Conservation (phyloP, 345 rosid species). For the Dipteronia sinensis region DNA sequence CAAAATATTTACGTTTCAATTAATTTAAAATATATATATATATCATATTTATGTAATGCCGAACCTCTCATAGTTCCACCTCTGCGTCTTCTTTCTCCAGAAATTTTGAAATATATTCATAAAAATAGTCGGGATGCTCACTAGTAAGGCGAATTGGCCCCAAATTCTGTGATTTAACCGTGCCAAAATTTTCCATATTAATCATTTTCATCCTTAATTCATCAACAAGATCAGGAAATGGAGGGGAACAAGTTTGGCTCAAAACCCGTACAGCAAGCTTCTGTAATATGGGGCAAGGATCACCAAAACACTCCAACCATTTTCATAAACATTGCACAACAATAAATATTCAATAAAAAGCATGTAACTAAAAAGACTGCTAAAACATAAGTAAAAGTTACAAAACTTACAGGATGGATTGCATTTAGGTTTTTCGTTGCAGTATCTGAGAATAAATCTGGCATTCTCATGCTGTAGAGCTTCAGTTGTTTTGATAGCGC, state of each 20-base stretch:
- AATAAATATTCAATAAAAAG: too few species aligned
- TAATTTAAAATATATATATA: too few species aligned
- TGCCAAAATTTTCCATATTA: background rate
- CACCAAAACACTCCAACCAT: constrained; percentile 24
- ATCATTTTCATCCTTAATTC: background rate
- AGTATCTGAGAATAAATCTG: constrained; percentile 1
- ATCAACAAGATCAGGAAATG: background rate
- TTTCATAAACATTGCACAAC: constrained; percentile 3
- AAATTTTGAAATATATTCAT: too few species aligned
- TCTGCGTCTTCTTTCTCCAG: too few species aligned
- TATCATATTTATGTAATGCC: too few species aligned
- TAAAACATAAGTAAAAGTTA: background rate
- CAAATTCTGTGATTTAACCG: background rate
- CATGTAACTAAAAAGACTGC: too few species aligned
- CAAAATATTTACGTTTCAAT: too few species aligned
- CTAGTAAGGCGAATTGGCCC: background rate
- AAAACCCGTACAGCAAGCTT: background rate
- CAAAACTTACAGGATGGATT: constrained; percentile 5
- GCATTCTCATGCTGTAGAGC: background rate
- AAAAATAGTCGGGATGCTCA: too few species aligned
- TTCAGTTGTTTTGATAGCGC: background rate
- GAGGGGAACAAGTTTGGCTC: too few species aligned
- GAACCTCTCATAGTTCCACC: too few species aligned
- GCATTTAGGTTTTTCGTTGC: background rate
- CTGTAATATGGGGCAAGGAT: background rate